A percentile compares a stretch with the other conserved stretches of the same genome.
These are phyloP conservation scores for Athelia sp. DNA, from an alignment of 1,284 basidiomycete species.

Conservation along the genomic window DNA sequence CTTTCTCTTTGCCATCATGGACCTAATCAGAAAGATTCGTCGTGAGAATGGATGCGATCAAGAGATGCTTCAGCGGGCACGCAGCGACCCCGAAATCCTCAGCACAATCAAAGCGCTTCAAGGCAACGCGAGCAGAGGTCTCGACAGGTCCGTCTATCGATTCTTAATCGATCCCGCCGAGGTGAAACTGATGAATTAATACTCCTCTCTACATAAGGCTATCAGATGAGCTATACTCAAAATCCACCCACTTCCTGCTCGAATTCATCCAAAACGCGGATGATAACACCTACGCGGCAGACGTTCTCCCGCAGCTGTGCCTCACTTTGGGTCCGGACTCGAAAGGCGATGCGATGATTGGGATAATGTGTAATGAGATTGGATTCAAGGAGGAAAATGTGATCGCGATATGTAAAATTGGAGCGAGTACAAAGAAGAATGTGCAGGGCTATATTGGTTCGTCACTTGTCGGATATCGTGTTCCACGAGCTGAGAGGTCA, in stretches of 20 bases:
- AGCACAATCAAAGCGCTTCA: neutral
- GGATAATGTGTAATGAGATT: conserved; percentile 16
- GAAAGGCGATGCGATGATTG: conserved; percentile 5
- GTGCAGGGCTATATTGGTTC: conserved; percentile 18
- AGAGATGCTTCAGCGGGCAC: neutral
- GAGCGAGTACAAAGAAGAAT: conserved; percentile 18
- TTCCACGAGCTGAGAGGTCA: neutral
- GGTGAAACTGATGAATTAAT: neutral
- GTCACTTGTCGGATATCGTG: neutral
- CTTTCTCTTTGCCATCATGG: neutral
- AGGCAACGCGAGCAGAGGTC: neutral
- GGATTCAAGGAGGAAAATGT: conserved; percentile 17
- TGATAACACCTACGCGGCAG: conserved; percentile 14
- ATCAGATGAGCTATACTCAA: conserved; percentile 17
- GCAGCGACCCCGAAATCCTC: neutral
- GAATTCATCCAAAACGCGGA: conserved; percentile 22
- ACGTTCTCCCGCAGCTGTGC: conserved; percentile 9
- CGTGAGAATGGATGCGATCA: conserved; percentile 1
- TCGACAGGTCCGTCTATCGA: neutral
- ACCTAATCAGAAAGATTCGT: neutral
- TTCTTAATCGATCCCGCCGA: neutral
- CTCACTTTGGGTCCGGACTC: conserved; percentile 8
- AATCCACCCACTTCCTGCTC: conserved; percentile 19
- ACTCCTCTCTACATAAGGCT: conserved; percentile 7
- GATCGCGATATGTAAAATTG: conserved; percentile 17